phyloP scores from a whole-genome alignment of 768 basidiomycete genomes.

The Boletus patriciae region DNA sequence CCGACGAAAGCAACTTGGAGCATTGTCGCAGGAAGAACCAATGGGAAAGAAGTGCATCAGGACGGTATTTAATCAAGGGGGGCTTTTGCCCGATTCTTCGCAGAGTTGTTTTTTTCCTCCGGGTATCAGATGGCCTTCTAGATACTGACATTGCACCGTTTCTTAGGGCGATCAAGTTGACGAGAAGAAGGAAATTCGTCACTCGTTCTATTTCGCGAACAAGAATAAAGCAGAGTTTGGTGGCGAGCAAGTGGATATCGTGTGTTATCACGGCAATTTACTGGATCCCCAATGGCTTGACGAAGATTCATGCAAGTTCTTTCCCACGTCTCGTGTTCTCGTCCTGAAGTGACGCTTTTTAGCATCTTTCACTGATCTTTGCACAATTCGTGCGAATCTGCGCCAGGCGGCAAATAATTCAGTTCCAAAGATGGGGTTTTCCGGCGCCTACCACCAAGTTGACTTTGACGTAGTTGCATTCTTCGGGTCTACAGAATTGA shows the following conservation, averaged over 20 bases:
- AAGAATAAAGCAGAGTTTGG: background rate
- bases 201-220: background rate
- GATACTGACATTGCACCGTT: background rate
- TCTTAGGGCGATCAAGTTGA: slow-evolving; percentile 4
- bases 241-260: background rate
- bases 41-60: background rate
- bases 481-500: slow-evolving; percentile 4
- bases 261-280: slow-evolving; percentile 1
- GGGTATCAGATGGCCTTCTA: background rate
- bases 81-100: slow-evolving; percentile 1
- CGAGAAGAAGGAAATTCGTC: background rate
- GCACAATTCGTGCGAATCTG: background rate
- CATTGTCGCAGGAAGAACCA: background rate
- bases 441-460: slow-evolving; percentile 1
- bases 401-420: background rate
- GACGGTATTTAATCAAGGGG: background rate
- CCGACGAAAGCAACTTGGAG: background rate
- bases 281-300: slow-evolving; percentile 5
- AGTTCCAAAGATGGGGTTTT: background rate
- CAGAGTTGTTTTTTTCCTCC: background rate
- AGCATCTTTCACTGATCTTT: background rate
- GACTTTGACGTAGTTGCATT: background rate
- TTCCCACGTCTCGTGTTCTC: background rate
- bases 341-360: background rate
- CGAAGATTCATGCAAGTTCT: slow-evolving; percentile 4